phyloP scores from a whole-genome alignment of 2,329 filamentous ascomycete genomes.

The Xylariaceae sp. region DNA sequence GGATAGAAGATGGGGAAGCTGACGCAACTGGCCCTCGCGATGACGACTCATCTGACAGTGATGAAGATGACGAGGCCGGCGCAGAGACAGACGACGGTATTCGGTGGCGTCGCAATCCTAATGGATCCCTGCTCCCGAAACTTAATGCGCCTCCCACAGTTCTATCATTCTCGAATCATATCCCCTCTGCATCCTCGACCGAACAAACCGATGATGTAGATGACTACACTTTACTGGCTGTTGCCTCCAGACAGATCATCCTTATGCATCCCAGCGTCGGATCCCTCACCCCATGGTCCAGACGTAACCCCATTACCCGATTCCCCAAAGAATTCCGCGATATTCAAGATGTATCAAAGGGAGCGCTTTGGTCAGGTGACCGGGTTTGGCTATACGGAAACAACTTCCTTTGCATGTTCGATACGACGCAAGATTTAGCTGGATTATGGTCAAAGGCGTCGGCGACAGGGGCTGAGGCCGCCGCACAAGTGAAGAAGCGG shows the following conservation, averaged over 20 bases:
- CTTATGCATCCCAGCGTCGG: conserved; percentile 77
- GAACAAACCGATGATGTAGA: conserved; percentile 29
- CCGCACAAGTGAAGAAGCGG: conserved; percentile 43
- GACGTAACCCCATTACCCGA: conserved; percentile 69
- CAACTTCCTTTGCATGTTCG: conserved; percentile 88
- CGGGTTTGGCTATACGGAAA: conserved; percentile 84
- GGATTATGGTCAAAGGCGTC: conserved; percentile 29
- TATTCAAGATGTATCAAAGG: conserved; percentile 75
- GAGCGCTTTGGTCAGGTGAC: conserved; percentile 73
- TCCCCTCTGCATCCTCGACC: conserved; percentile 33
- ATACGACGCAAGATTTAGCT: conserved; percentile 65
- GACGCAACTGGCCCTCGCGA: conserved; percentile 29
- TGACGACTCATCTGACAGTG: conserved; percentile 35
- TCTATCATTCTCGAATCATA: conserved; percentile 59
- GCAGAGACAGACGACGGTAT: conserved; percentile 42
- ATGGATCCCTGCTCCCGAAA: conserved; percentile 62
- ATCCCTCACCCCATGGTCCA: conserved; percentile 76
- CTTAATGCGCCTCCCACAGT: conserved; percentile 60
- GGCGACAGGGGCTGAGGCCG: conserved; percentile 28
- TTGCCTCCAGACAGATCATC: conserved; percentile 61
- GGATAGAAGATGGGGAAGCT: conserved; percentile 29
- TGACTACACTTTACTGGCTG: conserved; percentile 49
- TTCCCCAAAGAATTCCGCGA: conserved; percentile 70
- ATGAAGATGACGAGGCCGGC: conserved; percentile 42
- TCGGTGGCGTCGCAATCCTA: conserved; percentile 71